Percentiles rank a stretch among this genome's conserved stretches.
Conservation (phyloP, 2,329 filamentous ascomycete genomes). For the Thelonectria olida region DNA sequence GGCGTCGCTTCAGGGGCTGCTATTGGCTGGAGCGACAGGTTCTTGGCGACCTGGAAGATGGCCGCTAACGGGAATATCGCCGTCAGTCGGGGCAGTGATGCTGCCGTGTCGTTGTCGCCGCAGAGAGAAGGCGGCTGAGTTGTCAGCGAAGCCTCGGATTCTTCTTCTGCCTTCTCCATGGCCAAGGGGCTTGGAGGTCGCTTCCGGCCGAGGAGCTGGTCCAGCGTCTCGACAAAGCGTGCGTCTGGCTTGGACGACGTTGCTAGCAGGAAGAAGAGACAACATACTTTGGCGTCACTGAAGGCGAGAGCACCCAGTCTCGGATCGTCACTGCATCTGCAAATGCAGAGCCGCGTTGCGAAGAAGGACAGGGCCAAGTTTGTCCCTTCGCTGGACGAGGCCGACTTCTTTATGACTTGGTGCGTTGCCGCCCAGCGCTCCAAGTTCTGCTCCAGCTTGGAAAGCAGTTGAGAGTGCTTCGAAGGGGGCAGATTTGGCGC, state of each 20-base stretch:
- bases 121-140: neutral
- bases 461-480: conserved; percentile 18
- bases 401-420: conserved; percentile 20
- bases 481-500: conserved; percentile 14
- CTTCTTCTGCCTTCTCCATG: neutral
- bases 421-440: conserved; percentile 34
- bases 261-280: conserved; percentile 34
- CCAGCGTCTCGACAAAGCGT: conserved; percentile 23
- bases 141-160: neutral
- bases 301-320: conserved; percentile 8
- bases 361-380: conserved; percentile 33
- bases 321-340: conserved; percentile 10
- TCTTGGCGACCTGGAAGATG: conserved; percentile 32
- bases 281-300: conserved; percentile 36
- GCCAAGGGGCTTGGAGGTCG: neutral
- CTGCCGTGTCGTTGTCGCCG: conserved; percentile 15
- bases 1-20: conserved; percentile 13
- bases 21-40: conserved; percentile 29
- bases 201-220: conserved; percentile 23
- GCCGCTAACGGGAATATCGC: conserved; percentile 36
- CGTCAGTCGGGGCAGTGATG: conserved; percentile 29
- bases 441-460: conserved; percentile 29
- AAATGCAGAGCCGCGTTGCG: conserved; percentile 34
- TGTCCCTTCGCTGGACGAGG: conserved; percentile 17
- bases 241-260: conserved; percentile 27